Conservation (phyloP, 2,329 filamentous ascomycete genomes). For the Fusarium sp. region DNA sequence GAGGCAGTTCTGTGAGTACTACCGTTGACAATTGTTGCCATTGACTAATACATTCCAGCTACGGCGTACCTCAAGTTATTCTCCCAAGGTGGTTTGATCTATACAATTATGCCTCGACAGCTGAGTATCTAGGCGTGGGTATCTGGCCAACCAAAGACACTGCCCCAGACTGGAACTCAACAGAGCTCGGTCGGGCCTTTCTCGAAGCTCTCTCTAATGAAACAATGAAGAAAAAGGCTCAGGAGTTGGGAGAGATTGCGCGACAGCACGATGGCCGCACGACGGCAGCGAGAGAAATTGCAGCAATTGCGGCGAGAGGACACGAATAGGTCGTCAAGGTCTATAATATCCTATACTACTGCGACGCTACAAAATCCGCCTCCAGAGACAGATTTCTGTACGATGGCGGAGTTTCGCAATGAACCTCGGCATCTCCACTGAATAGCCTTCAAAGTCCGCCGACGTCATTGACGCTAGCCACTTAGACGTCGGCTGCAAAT, state of each 20-base stretch:
- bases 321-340: neutral
- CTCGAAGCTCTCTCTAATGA: slow-evolving; percentile 21
- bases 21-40: neutral
- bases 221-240: slow-evolving; percentile 8
- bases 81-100: slow-evolving; percentile 64
- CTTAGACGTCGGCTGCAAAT: too few species aligned
- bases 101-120: slow-evolving; percentile 61
- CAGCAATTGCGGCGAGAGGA: slow-evolving; percentile 1
- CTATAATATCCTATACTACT: too few species aligned
- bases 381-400: too few species aligned
- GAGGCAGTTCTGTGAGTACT: slow-evolving; percentile 38
- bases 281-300: slow-evolving; percentile 1
- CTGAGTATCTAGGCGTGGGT: slow-evolving; percentile 61
- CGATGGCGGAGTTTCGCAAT: too few species aligned
- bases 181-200: slow-evolving; percentile 49
- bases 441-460: neutral
- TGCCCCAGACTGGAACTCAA: slow-evolving; percentile 51
- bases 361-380: too few species aligned
- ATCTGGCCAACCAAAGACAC: slow-evolving; percentile 55
- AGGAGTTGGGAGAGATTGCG: slow-evolving; percentile 9
- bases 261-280: slow-evolving; percentile 8
- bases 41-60: slow-evolving; percentile 43
- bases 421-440: slow-evolving; percentile 31
- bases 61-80: slow-evolving; percentile 62
- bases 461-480: slow-evolving; percentile 31